Conservation (phyloP, 1,284 basidiomycete species). For the Puccinia polysora region DNA sequence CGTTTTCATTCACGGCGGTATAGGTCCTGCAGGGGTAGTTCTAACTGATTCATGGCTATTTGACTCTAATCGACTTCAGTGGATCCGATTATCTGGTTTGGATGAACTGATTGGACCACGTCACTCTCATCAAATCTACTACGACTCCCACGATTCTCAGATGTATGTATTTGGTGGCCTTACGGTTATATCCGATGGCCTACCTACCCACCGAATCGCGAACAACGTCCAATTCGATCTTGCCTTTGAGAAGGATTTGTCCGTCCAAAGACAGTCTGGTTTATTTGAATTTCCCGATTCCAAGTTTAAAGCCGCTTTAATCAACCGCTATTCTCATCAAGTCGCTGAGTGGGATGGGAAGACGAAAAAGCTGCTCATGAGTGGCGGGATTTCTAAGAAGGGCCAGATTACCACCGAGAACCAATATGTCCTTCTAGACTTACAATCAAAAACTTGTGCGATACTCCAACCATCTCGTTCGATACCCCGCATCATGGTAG, state of each 20-base stretch:
- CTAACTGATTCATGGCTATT: constrained; percentile 35
- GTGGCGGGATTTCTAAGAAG: constrained; percentile 33
- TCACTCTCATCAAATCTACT: constrained; percentile 42
- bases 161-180: constrained; percentile 39
- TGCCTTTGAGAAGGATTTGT: background rate
- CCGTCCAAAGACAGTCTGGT: background rate
- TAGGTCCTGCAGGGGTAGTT: constrained; percentile 18
- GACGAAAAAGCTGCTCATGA: constrained; percentile 4
- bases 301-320: background rate
- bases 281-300: constrained; percentile 5
- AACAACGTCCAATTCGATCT: constrained; percentile 32
- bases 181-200: background rate
- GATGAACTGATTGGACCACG: constrained; percentile 24
- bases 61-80: constrained; percentile 15
- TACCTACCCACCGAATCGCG: constrained; percentile 1
- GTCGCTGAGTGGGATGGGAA: constrained; percentile 24
- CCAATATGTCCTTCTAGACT: constrained; percentile 26
- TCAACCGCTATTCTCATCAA: constrained; percentile 37
- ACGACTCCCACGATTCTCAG: background rate
- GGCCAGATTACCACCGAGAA: constrained; percentile 24
- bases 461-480: background rate
- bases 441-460: background rate
- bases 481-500: constrained; percentile 19
- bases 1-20: constrained; percentile 41
- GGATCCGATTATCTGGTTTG: constrained; percentile 14